phyloP scores from a whole-genome alignment of 805 yeast species.

The Tetrapisispora fleetii region DNA sequence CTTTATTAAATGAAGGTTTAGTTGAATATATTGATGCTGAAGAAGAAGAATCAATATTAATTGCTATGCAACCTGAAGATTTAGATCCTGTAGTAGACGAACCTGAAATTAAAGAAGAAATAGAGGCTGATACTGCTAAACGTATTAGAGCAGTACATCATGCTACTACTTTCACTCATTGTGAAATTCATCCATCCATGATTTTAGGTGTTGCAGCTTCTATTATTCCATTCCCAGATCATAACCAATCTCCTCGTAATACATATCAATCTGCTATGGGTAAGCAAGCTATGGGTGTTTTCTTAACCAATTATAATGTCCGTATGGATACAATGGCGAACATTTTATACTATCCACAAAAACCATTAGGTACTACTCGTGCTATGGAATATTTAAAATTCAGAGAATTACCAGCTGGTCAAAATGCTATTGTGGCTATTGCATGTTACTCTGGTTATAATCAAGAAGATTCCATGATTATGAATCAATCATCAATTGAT shows the following conservation, averaged over 20 bases:
- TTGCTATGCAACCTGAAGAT: constrained; percentile 98
- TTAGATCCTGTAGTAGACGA: constrained; percentile 55
- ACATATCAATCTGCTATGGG: constrained; percentile 99
- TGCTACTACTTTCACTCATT: constrained; percentile 86
- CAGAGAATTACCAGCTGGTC: constrained; percentile 98
- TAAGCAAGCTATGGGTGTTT: constrained; percentile 99
- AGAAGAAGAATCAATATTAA: constrained; percentile 96
- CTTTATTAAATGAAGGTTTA: constrained; percentile 72
- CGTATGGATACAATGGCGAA: constrained; percentile 99
- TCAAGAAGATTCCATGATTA: constrained; percentile 99
- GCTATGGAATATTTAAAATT: constrained; percentile 96
- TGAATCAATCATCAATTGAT: constrained; percentile 97
- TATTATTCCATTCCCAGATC: constrained; percentile 99
- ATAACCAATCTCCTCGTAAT: constrained; percentile 98
- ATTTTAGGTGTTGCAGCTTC: constrained; percentile 97
- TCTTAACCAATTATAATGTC: constrained; percentile 85
- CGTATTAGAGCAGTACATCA: constrained; percentile 71
- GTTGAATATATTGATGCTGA: constrained; percentile 98
- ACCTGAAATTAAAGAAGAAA: constrained; percentile 35
- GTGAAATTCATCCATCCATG: constrained; percentile 99
- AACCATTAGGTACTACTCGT: constrained; percentile 95
- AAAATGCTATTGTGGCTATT: constrained; percentile 96
- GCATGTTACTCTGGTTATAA: constrained; percentile 97
- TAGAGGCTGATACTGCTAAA: constrained; percentile 45
- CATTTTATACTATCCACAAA: constrained; percentile 93